phyloP scores from a whole-genome alignment of 202 grass and related monocot genomes.

The Brachypodium distachyon region DNA sequence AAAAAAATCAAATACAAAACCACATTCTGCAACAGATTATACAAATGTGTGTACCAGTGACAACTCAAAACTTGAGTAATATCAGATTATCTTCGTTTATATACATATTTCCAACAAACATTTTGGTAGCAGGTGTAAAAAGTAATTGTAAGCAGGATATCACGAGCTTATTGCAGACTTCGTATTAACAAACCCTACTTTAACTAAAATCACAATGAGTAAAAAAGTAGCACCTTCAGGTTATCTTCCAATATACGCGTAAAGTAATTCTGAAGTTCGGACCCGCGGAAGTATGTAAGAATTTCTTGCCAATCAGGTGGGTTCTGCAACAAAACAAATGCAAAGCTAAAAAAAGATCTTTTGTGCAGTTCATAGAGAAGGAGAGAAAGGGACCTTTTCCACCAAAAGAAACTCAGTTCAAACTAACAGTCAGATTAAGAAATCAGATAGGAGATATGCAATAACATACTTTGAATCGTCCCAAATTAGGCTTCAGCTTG shows the following conservation, averaged over 20 bases:
- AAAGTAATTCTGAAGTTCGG: constrained; percentile 95
- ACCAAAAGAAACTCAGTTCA: not conserved
- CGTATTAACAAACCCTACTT: constrained; percentile 2
- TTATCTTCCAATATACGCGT: too few species aligned
- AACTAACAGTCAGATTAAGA: not conserved
- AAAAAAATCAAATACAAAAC: not conserved
- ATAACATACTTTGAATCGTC: constrained; percentile 67
- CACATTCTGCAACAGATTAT: not conserved
- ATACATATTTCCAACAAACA: not conserved
- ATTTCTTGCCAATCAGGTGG: too few species aligned
- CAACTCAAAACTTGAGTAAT: not conserved
- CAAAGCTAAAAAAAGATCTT: not conserved
- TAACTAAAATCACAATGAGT: not conserved
- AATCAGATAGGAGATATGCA: not conserved
- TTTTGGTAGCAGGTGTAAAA: not conserved
- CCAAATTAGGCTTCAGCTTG: constrained; percentile 84
- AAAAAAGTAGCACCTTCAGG: constrained; percentile 42
- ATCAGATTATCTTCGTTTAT: not conserved
- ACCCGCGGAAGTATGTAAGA: constrained; percentile 87
- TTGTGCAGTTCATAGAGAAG: not conserved
- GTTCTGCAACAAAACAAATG: constrained; percentile 36
- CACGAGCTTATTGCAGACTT: not conserved
- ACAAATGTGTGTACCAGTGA: not conserved
- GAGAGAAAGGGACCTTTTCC: not conserved
- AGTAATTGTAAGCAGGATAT: not conserved